Percentiles rank a stretch among this genome's conserved stretches.
These are phyloP conservation scores for Adansonia grandidieri DNA, from an alignment of 441 rosid genomes.

Conservation along the genomic window DNA sequence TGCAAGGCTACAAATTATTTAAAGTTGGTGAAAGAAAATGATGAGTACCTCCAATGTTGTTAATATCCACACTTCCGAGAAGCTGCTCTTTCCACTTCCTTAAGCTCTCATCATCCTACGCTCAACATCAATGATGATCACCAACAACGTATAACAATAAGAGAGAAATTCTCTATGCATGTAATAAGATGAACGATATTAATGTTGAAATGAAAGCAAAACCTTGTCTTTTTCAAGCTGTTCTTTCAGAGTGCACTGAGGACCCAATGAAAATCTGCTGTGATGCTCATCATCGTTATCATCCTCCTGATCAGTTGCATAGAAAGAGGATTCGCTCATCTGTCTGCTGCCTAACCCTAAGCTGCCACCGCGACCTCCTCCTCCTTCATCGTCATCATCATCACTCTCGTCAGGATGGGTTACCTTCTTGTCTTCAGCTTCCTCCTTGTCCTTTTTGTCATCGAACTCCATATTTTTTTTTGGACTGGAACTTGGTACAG, in stretches of 20 bases:
- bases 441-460: conserved; percentile 38
- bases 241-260: conserved; percentile 52
- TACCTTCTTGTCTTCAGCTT: conserved; percentile 27
- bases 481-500: conserved; percentile 50
- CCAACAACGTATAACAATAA: background rate
- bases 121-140: background rate
- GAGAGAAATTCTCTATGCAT: conserved; percentile 36
- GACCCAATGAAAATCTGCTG: conserved; percentile 51
- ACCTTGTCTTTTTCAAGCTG: conserved; percentile 62
- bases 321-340: conserved; percentile 52
- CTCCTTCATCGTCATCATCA: conserved; percentile 34
- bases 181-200: too few species aligned
- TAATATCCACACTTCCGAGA: conserved; percentile 53
- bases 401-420: conserved; percentile 28
- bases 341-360: conserved; percentile 42
- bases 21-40: background rate
- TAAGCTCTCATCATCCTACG: conserved; percentile 61
- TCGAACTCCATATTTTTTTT: conserved; percentile 53
- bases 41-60: conserved; percentile 48
- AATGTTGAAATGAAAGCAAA: background rate
- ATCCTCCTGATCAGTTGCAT: conserved; percentile 34
- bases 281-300: conserved; percentile 44
- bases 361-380: conserved; percentile 19
- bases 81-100: conserved; percentile 67
- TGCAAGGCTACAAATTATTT: too few species aligned